phyloP scores from a whole-genome alignment of 164 flowering plant species.

The Umbellularia californica region DNA sequence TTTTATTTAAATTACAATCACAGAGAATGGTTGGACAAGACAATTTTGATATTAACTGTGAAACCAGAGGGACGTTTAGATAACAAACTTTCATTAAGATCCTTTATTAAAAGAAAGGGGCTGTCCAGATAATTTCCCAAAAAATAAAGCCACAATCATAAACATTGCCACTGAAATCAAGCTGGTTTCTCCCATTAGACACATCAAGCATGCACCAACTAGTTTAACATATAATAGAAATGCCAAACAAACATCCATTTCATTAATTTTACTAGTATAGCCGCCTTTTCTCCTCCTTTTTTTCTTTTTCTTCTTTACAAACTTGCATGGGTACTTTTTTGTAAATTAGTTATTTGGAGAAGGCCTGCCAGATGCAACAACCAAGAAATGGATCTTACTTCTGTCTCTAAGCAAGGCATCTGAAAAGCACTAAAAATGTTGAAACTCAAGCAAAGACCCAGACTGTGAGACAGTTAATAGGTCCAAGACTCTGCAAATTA shows the following conservation, averaged over 20 bases:
- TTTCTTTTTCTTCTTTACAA: neutral
- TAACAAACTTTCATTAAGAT: too few relatives aligned
- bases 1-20: too few relatives aligned
- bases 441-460: slow-evolving; percentile 3
- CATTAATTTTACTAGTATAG: neutral
- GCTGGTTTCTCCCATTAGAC: too few relatives aligned
- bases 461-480: neutral
- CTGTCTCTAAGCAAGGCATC: neutral
- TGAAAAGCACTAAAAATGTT: slow-evolving; percentile 7
- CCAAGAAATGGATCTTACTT: slow-evolving; percentile 6
- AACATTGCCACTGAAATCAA: too few relatives aligned
- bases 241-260: slow-evolving; percentile 3
- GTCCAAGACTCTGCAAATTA: too few relatives aligned
- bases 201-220: too few relatives aligned
- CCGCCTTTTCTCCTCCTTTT: neutral
- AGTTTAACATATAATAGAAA: neutral
- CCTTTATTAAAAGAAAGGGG: too few relatives aligned
- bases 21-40: too few relatives aligned
- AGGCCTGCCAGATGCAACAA: neutral
- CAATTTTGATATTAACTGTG: too few relatives aligned
- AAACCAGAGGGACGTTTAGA: too few relatives aligned
- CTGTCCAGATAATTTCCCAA: too few relatives aligned
- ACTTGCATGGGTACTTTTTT: neutral
- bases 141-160: too few relatives aligned
- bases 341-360: neutral